Base-by-base conservation (phyloP, 2,329 filamentous ascomycete genomes). In the Claviceps capensis region DNA sequence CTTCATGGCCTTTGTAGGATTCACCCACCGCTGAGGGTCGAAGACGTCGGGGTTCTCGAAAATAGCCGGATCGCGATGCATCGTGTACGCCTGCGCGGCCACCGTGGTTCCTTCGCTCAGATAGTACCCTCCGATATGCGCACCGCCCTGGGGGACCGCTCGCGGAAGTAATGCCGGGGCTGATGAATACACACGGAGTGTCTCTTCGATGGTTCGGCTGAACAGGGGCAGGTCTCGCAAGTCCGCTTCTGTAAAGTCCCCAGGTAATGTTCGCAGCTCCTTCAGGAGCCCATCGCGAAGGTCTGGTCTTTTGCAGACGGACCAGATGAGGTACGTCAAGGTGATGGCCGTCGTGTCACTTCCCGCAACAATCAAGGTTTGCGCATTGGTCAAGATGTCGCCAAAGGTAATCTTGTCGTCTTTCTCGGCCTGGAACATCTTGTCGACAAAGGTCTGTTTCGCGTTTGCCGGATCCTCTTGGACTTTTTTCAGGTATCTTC, bases 271-370 rank as follows among this genome's bases (percentile, higher is more conserved):
- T 37, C 57, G 58, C 0, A 76, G 56, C 55, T 71, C 69, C 1
- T 59, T 52, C 1, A 68, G 56, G 0, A 76, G 59, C 5, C 52
- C 55, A 1, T 59, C 55, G 38, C 62, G 62, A 26, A 71, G 53
- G 0, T 57, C 50, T 0, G 65, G 62, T 16, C 62, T 53, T 16
- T 57, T 54, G 49, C 63, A 67, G 8, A 72, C 59, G 5, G 61
- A 57, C 68, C 69, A 77, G 5, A 71, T 57, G 0, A 74, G 59
- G 52, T 76, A 78, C 0, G 74, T 78, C 44, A 78, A 54, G 0
- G 72, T 72, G 13, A 68, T 65, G 1, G 75, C 70, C 0, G 75
- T 77, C 0, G 76, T 79, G 52, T 78, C 75, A 40, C 67, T 74
- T 1, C 76, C 76, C 1, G 74, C 76, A 4, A 73, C 52, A 46